Percentiles rank a stretch among this genome's conserved stretches.
Evolutionary conservation across 805 yeast species (phyloP).

Genomic region (Metschnikowia borealis): DNA sequence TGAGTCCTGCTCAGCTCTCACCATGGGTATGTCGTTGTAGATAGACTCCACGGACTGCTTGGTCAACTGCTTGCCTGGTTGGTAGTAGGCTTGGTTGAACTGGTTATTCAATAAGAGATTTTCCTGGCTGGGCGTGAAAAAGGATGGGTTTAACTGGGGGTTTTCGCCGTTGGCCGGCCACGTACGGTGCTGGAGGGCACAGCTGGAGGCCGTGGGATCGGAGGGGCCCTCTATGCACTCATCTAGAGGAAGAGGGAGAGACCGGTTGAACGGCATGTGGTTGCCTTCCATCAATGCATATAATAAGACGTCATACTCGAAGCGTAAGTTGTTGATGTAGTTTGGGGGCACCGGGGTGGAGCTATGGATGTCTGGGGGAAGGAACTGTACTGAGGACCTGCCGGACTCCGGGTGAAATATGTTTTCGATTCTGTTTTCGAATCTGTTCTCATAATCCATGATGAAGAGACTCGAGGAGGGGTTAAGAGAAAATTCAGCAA

Average conservation of each 20-base stretch:
- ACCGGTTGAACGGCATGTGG: not conserved
- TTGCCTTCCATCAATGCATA: slow-evolving; percentile 2
- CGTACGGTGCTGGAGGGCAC: not conserved
- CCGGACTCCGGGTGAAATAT: not conserved
- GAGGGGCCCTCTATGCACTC: not conserved
- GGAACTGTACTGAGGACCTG: not conserved
- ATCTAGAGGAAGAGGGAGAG: not conserved
- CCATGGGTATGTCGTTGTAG: not conserved
- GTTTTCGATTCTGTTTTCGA: not conserved
- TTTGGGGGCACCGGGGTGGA: too few species aligned
- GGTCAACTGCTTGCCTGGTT: not conserved
- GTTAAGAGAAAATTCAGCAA: not conserved
- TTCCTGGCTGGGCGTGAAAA: not conserved
- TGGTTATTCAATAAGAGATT: not conserved
- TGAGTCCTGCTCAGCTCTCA: slow-evolving; percentile 1
- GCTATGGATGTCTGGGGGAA: not conserved
- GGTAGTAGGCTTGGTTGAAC: not conserved
- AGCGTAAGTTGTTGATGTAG: not conserved
- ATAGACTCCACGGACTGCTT: not conserved
- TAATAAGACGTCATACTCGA: not conserved
- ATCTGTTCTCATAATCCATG: not conserved
- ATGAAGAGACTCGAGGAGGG: not conserved
- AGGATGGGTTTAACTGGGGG: not conserved
- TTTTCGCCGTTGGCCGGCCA: not conserved
- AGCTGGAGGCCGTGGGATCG: not conserved